These are phyloP conservation scores for Marasmius fiardii DNA, from an alignment of 1,284 basidiomycete species.

Conservation along the genomic window DNA sequence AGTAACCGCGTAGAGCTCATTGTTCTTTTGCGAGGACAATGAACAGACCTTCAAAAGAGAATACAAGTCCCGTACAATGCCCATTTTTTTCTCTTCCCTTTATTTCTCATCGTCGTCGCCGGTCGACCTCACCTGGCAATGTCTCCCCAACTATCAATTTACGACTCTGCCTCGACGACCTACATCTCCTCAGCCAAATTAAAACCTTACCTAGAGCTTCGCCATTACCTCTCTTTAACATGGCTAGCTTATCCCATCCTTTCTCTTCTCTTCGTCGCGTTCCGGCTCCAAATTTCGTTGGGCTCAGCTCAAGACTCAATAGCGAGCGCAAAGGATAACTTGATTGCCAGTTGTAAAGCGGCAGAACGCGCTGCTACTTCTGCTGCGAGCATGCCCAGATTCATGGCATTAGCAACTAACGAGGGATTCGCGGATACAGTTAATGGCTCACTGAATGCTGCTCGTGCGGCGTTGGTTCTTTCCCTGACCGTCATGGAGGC, in stretches of 20 bases:
- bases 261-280: slow-evolving; percentile 84
- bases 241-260: slow-evolving; percentile 85
- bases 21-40: background rate
- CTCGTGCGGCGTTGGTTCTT: slow-evolving; percentile 70
- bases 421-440: slow-evolving; percentile 73
- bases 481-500: slow-evolving; percentile 80
- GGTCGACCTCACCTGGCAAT: slow-evolving; percentile 25
- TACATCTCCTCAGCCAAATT: slow-evolving; percentile 45
- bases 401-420: slow-evolving; percentile 83
- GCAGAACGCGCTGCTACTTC: slow-evolving; percentile 81
- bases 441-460: slow-evolving; percentile 75
- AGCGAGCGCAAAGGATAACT: slow-evolving; percentile 63
- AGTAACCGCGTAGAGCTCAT: too few species aligned
- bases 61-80: background rate
- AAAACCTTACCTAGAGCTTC: slow-evolving; percentile 79
- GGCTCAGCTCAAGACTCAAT: slow-evolving; percentile 66
- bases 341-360: slow-evolving; percentile 78
- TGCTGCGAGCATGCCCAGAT: slow-evolving; percentile 83
- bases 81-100: slow-evolving; percentile 1
- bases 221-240: slow-evolving; percentile 78
- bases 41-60: background rate
- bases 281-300: slow-evolving; percentile 74
- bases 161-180: slow-evolving; percentile 44
- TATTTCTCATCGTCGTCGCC: slow-evolving; percentile 16
- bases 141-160: slow-evolving; percentile 45